Percentiles rank a stretch among this genome's conserved stretches.
Evolutionary conservation across 1,284 basidiomycete genomes (phyloP).

Genomic region (Leccinum subrobustum): DNA sequence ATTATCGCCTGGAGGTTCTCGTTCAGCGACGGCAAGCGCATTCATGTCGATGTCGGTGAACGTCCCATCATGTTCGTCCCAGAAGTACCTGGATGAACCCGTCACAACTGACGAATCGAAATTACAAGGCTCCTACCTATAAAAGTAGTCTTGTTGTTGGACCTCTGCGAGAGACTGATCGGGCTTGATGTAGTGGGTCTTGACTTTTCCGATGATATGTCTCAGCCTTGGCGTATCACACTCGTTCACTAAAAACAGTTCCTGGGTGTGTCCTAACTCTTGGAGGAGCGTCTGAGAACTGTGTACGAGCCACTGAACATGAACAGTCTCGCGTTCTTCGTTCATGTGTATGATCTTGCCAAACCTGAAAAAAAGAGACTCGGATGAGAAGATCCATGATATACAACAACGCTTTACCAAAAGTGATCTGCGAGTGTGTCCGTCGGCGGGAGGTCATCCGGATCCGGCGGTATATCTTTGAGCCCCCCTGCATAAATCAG

Average conservation of each 20-base stretch:
- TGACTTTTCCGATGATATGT: constrained; percentile 16
- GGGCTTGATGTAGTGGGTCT: constrained; percentile 37
- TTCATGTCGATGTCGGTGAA: constrained; percentile 26
- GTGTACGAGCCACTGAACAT: constrained; percentile 73
- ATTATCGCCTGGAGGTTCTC: constrained; percentile 42
- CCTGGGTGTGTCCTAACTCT: constrained; percentile 58
- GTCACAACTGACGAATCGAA: constrained; percentile 8
- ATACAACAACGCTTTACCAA: constrained; percentile 42
- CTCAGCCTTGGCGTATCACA: constrained; percentile 41
- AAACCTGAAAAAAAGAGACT: constrained; percentile 48
- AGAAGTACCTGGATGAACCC: constrained; percentile 22
- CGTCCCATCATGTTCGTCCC: constrained; percentile 18
- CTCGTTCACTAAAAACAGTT: constrained; percentile 57
- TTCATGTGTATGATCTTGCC: constrained; percentile 56
- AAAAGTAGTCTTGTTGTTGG: constrained; percentile 51
- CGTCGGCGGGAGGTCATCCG: constrained; percentile 34
- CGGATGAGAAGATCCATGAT: background rate
- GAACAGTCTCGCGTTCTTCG: constrained; percentile 41
- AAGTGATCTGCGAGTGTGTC: constrained; percentile 54
- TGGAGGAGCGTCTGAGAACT: constrained; percentile 54
- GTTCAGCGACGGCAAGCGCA: constrained; percentile 11
- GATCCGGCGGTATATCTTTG: constrained; percentile 27
- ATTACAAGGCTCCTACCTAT: constrained; percentile 41
- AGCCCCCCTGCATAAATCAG: constrained; percentile 42
- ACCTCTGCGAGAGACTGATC: constrained; percentile 18